Evolutionary conservation across 306 rosid genomes (phyloP), one percentile per base, ranked within the genome.

Genomic region (Cicer yamashitae): DNA sequence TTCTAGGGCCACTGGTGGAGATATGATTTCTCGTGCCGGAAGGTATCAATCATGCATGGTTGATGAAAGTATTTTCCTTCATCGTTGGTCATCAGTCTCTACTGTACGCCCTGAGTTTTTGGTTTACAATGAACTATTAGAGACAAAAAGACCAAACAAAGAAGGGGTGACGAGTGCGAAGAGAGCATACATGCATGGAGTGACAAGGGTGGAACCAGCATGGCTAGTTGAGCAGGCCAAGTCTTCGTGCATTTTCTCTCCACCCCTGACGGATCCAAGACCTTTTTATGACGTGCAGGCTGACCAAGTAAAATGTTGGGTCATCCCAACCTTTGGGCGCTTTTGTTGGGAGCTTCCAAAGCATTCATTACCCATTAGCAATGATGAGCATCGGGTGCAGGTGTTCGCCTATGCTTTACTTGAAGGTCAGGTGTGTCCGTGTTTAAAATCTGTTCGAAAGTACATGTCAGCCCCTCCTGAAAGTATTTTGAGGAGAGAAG

Each of bases 201-300:
- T 85, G 76, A 94, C 98, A 0, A 76, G 89, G 25, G 88, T 91
- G 46, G 86, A 90, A 71, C 81, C 98, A 45, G 79, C 87, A 78
- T 94, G 98, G 98, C 93, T 94, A 56, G 96, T 91, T 30, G 87
- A 90, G 63, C 84, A 85, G 84, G 96, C 96, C 60, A 80, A 74
- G 45, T 87, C 96, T 67, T 80, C 88, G 45, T 91, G 97, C 71
- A 71, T 69, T 73, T 91, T 90, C 79, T 91, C 96, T 7, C 52
- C 86, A 6, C 85, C 97, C 38, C 74, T 87, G 53, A 67, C 39
- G 8, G 96, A 90, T 76, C 87, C 93, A 37, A 86, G 59, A 80
- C 93, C 94, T 52, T 89, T 76, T 38, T 94, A 94, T 54, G 97
- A 94, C 30, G 81, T 86, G 15, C 85, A 73, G 61, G 69, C 79